phyloP scores from a whole-genome alignment of 116 monocot genomes.

The Zostera marina region DNA sequence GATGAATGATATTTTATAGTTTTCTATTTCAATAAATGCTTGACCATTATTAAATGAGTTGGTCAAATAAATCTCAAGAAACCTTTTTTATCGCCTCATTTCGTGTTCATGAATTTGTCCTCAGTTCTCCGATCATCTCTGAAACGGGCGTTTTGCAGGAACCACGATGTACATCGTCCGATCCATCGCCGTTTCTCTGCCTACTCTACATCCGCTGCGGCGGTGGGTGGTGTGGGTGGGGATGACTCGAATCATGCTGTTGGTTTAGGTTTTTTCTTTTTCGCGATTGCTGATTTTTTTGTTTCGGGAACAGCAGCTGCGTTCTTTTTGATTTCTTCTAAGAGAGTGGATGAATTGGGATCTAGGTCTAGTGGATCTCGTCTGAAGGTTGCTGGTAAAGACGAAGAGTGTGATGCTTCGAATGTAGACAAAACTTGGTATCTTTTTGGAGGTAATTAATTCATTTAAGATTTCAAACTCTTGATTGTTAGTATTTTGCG shows the following conservation, averaged over 20 bases:
- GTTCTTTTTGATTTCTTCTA: no score
- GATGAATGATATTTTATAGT: no score
- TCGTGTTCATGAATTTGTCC: slow-evolving; percentile 3
- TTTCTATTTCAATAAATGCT: no score
- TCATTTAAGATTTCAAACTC: not conserved
- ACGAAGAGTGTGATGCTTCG: not conserved
- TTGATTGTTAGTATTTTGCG: not conserved
- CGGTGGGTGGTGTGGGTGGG: not conserved
- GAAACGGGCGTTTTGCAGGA: not conserved
- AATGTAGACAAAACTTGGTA: slow-evolving; percentile 10
- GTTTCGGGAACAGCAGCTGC: slow-evolving; percentile 7
- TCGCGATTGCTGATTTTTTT: slow-evolving; percentile 8
- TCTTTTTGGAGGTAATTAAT: slow-evolving; percentile 17
- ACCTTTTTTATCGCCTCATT: not conserved
- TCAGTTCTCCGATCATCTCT: slow-evolving; percentile 2
- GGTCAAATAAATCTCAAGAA: no score
- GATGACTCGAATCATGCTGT: not conserved
- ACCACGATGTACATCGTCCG: not conserved
- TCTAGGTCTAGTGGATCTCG: slow-evolving; percentile 1
- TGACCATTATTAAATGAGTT: no score
- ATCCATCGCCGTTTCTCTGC: not conserved
- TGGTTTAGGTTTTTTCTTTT: slow-evolving; percentile 9
- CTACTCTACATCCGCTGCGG: slow-evolving; percentile 2
- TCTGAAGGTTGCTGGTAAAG: not conserved
- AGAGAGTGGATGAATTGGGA: not conserved